Base-by-base conservation (phyloP, 2,329 filamentous ascomycete genomes). In the Gliomastix tumulicola region DNA sequence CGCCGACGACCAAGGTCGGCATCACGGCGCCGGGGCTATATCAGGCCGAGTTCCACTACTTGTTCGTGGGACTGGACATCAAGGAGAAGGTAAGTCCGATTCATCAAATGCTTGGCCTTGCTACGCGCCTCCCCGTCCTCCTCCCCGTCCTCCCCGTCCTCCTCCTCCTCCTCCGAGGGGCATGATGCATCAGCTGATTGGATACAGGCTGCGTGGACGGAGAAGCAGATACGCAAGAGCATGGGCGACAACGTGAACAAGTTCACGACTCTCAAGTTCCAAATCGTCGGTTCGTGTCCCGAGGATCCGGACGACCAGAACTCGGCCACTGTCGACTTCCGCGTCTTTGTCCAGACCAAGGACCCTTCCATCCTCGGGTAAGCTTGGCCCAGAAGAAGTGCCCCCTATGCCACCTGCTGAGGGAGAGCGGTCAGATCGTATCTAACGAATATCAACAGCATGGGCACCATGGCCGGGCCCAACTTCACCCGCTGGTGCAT, bases 321-420 rank as follows among this genome's bases (percentile, higher is more conserved):
- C 18, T 54, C 56, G 1, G 64, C 66, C 4, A 71, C 66, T 1
- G 66, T 68, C 5, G 62, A 66, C 40, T 59, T 68, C 45, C 44
- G 63, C 35, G 49, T 63, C 45, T 55, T 68, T 43, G 56, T 56
- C 0, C 63, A 76, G 44, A 65, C 69, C n/a, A 51, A 42, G 17
- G 53, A 43, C 10, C 28, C 40, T 17, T 37, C 35, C 6, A 32
- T 25, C 13, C 31, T 33, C 12, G 31, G 31, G 17, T 30, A 30
- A 30, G 27, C 27, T 13, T 30, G 13, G 6, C 17, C 13, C 27
- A 7, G n/a, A n/a, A n/a, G n/a, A n/a, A n/a, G n/a, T n/a, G n/a
- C n/a, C 27, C 13, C 27, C 17, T 6, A 6, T 6, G 7, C 13
- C 27, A 16, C 12, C 27, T 30, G 6, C 27, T 7, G n/a, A 13